Evolutionary conservation across 2,329 filamentous ascomycete species (phyloP).

Genomic region (Xylariaceae sp.): DNA sequence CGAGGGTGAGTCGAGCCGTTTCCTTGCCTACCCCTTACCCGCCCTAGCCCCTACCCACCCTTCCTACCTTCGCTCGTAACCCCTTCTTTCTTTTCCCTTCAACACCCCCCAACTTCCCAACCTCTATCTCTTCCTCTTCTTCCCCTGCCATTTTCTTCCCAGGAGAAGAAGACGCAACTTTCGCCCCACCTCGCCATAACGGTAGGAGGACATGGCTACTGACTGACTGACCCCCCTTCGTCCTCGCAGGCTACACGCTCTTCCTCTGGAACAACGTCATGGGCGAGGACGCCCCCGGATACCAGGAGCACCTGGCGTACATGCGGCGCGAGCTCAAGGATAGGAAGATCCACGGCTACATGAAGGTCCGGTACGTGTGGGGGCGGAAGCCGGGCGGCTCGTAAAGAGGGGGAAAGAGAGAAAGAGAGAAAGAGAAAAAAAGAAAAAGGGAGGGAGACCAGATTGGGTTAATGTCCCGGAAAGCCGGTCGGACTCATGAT

Average conservation of each 20-base stretch:
- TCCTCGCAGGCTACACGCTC: slow-evolving; percentile 30
- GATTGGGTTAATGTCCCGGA: too few species aligned
- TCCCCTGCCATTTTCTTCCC: not conserved
- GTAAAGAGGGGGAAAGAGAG: too few species aligned
- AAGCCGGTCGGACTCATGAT: too few species aligned
- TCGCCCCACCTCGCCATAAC: too few species aligned
- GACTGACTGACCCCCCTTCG: too few species aligned
- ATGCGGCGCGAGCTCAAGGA: slow-evolving; percentile 30
- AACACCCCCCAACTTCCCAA: too few species aligned
- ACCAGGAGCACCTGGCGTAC: slow-evolving; percentile 26
- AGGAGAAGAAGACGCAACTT: not conserved
- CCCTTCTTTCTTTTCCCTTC: too few species aligned
- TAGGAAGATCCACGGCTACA: slow-evolving; percentile 30
- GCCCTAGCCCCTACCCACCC: too few species aligned
- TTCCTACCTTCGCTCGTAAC: too few species aligned
- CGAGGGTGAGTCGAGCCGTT: slow-evolving; percentile 25
- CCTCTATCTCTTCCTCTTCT: not conserved
- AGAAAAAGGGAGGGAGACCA: too few species aligned
- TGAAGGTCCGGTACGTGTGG: slow-evolving; percentile 28
- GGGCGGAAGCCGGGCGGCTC: slow-evolving; percentile 25
- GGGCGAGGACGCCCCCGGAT: slow-evolving; percentile 27
- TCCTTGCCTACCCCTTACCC: not conserved
- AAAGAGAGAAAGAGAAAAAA: too few species aligned
- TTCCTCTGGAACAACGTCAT: slow-evolving; percentile 32
- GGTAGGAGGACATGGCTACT: too few species aligned